Evolutionary conservation across 2,329 filamentous ascomycete genomes (phyloP).

Genomic region (Diatrype stigma): DNA sequence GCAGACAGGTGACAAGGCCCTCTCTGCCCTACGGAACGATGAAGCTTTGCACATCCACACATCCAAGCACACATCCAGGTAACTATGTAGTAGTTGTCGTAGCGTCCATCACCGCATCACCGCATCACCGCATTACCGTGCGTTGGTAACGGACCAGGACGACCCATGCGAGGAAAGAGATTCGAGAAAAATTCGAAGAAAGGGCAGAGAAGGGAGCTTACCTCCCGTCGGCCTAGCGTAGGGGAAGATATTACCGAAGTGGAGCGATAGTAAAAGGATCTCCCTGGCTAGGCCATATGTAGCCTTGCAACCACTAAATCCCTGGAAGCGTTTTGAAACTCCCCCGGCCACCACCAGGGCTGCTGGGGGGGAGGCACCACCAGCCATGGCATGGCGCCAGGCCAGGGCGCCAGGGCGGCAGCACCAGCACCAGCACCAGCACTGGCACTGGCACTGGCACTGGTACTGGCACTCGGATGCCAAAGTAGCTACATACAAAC

Average conservation of each 20-base stretch:
- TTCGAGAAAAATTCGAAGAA: slow-evolving; percentile 33
- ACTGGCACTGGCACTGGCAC: too few relatives aligned
- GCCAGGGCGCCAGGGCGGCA: too few relatives aligned
- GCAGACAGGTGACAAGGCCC: background rate
- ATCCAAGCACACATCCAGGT: too few relatives aligned
- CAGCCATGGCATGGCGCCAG: too few relatives aligned
- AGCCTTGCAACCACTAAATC: background rate
- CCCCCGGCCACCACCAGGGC: background rate
- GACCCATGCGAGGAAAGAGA: slow-evolving; percentile 19
- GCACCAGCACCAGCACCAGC: too few relatives aligned
- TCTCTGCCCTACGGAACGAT: background rate
- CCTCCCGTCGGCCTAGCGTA: slow-evolving; percentile 20
- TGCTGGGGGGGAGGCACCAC: too few relatives aligned
- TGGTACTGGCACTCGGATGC: too few relatives aligned
- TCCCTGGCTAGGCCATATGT: slow-evolving; percentile 8
- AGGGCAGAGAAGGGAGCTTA: slow-evolving; percentile 13
- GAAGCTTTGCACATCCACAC: background rate
- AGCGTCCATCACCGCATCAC: too few relatives aligned
- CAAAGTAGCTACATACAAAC: too few relatives aligned
- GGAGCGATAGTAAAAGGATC: slow-evolving; percentile 23
- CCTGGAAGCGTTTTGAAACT: background rate
- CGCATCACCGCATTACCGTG: too few relatives aligned
- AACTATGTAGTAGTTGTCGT: too few relatives aligned
- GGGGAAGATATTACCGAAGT: slow-evolving; percentile 28
- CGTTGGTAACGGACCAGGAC: slow-evolving; percentile 8